Conservation (phyloP, 192 early-diverging fungal genomes). For the Lobosporangium transversale region DNA sequence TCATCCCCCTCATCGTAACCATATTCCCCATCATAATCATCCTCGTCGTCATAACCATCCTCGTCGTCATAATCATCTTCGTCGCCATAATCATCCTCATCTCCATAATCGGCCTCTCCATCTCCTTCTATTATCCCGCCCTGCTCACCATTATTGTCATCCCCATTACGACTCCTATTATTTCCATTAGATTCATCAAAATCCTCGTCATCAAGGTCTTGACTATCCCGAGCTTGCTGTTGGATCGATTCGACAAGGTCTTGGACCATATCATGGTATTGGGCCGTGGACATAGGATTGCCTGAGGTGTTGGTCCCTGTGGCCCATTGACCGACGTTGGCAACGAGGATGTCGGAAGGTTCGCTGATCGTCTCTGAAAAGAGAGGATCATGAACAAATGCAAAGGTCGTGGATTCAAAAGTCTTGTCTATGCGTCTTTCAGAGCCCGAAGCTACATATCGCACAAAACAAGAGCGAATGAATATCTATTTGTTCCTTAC, state of each 20-base stretch:
- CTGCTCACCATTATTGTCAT: background rate
- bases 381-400: conserved; percentile 23
- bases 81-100: conserved; percentile 26
- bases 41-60: background rate
- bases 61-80: background rate
- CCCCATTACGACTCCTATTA: background rate
- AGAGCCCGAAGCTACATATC: background rate
- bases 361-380: conserved; percentile 3
- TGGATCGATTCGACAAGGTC: conserved; percentile 20
- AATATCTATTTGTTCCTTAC: no score
- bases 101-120: conserved; percentile 14
- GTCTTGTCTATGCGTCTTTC: conserved; percentile 9
- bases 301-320: conserved; percentile 35
- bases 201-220: conserved; percentile 29
- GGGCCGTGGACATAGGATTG: conserved; percentile 26
- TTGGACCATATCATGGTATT: conserved; percentile 28
- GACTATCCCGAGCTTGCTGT: conserved; percentile 21
- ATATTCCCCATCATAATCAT: background rate
- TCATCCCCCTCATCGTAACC: conserved; percentile 26
- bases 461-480: background rate
- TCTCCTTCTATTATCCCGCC: no score
- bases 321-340: conserved; percentile 37
- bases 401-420: conserved; percentile 17
- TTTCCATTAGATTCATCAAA: conserved; percentile 7
- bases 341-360: conserved; percentile 24